Base-by-base conservation (phyloP, 1,139 yeast species). In the Eremothecium sinecaudum region DNA sequence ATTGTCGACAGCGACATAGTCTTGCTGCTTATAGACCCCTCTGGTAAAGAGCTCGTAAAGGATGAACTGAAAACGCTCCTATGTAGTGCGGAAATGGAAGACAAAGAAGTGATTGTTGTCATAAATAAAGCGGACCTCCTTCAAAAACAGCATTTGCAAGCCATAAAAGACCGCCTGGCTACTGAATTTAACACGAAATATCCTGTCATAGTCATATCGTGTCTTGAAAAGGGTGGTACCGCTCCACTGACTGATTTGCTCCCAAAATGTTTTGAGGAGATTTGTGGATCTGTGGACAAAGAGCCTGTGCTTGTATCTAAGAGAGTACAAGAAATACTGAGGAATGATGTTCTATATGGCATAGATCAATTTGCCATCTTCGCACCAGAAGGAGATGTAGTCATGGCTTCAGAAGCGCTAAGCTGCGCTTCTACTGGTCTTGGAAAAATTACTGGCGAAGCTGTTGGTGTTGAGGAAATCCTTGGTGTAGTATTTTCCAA, bases 381-480 rank as follows among this genome's bases (percentile, higher is more conserved):
- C 53, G 69, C 66, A 24, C 64, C 68, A 4, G 57, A 63, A 5
- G 76, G 72, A 28, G 96, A 86, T 47, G 75, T 84, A 2, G 93
- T 84, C 0, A 58, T 86, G 31, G 94, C 94, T 0, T 66, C 83
- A 1, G 95, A 90, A 41, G 77, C 81, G 40, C 64, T 90, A 28
- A 69, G 73, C 34, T 72, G 71, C 38, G 76, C 95, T 0, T 75
- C 80, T 10, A 87, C 80, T 18, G 96, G 96, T 0, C 80, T 90
- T 24, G 96, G 96, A 0, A 81, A 78, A 50, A 80, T 90, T 23
- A 86, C 96, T 0, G 98, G 98, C 1, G 80, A 81, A 31, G 73
- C 86, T 0, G 75, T 90, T 10, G 94, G 94, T 0, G 70, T 87
- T 1, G 97, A 90, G 50, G 98, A 90, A 51, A 75, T 92, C 1